Evolutionary conservation across 2,329 filamentous ascomycete species (phyloP), one percentile per base, ranked within the genome.

Genomic region (Neonectria neomacrospora): DNA sequence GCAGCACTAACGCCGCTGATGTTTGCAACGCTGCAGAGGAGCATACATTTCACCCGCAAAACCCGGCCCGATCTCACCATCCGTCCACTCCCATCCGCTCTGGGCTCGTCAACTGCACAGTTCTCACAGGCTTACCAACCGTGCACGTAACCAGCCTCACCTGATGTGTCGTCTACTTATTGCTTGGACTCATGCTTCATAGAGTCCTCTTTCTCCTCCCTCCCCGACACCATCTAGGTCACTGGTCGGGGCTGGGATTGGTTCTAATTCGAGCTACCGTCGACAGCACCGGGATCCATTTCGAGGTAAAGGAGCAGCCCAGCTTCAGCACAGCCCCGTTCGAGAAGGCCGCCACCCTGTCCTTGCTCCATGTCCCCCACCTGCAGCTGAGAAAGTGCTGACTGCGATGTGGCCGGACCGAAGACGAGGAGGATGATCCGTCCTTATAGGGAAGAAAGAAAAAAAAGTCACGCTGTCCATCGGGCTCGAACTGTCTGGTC

Each of bases 271-370:
- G 51, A 48, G 51, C 51, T 42, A n/a, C 58, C 44, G 48, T 55
- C 34, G n/a, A 32, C 41, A 55, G 26, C 34, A 37, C 18, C 32
- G 5, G 44, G 51, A 52, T 61, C 56, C 39, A 48, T 45, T 47
- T 54, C 30, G 41, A 47, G 22, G 41, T 47, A 41, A 37, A 12
- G 30, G 34, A 45, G 59, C 41, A 32, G 54, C 18, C 45, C 39
- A 41, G 41, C 20, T 42, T 16, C 18, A 54, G 56, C 61, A 63
- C 61, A 59, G 61, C 61, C 61, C 58, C 61, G 22, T 60, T 60
- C 51, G 28, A 52, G 56, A 58, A 47, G 45, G 61, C 50, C 56
- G 44, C 52, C 54, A 50, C 54, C 50, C 47, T 16, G 20, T 22
- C 26, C 22, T 58, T 20, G 34, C 57, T 62, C 48, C 54, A 54